A percentile compares a stretch with the other conserved stretches of the same genome.
Evolutionary conservation across 163 green algal species (phyloP).

Genomic region (Scenedesmus sp.): DNA sequence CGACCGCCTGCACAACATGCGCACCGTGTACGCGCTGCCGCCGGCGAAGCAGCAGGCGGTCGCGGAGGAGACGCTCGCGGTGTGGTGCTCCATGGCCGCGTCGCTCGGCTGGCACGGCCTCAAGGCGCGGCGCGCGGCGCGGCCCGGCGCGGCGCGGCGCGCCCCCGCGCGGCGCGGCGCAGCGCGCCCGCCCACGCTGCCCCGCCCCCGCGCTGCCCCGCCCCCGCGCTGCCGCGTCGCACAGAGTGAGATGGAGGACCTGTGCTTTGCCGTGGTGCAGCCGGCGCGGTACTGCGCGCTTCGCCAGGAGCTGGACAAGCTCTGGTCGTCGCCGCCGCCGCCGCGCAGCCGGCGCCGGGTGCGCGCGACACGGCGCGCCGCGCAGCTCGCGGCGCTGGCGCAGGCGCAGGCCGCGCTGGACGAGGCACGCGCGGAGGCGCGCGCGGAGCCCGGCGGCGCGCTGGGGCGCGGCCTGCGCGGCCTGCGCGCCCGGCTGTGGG

Average conservation of each 20-base stretch:
- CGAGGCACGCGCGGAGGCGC: not conserved
- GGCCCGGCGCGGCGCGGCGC: not conserved
- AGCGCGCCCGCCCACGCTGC: too few relatives aligned
- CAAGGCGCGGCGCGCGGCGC: conserved; percentile 61
- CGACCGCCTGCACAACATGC: conserved; percentile 62
- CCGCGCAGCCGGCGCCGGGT: conserved; percentile 9
- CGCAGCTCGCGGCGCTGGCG: conserved; percentile 32
- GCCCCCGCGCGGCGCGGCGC: too few relatives aligned
- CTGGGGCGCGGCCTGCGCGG: conserved; percentile 14
- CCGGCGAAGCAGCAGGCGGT: conserved; percentile 78
- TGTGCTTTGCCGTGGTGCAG: conserved; percentile 88
- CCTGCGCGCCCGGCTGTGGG: not conserved
- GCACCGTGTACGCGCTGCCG: conserved; percentile 72
- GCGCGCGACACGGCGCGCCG: conserved; percentile 3
- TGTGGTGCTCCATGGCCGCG: conserved; percentile 90
- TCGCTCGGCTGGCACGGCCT: conserved; percentile 85
- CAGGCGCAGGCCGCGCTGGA: conserved; percentile 29
- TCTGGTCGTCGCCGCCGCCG: conserved; percentile 54
- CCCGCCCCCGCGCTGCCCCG: too few relatives aligned
- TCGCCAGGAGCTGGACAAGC: conserved; percentile 68
- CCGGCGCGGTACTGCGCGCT: conserved; percentile 72
- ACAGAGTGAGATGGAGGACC: conserved; percentile 90
- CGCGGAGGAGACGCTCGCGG: conserved; percentile 80
- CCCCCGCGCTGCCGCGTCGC: too few relatives aligned
- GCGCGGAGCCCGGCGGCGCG: not conserved